Evolutionary conservation across 2,329 filamentous ascomycete genomes (phyloP).

Genomic region (Hirsutella minnesotensis): DNA sequence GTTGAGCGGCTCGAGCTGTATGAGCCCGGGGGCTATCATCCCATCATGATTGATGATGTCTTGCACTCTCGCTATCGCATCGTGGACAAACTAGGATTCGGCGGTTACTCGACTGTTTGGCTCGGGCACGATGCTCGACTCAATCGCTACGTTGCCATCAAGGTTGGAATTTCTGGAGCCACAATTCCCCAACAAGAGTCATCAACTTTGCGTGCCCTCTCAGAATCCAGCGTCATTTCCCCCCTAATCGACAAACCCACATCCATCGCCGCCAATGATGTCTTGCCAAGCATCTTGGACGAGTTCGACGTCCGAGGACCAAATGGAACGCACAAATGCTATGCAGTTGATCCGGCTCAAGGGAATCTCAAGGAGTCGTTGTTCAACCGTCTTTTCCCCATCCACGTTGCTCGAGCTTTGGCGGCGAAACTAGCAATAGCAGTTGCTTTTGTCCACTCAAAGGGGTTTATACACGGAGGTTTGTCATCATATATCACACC

Average conservation of each 20-base stretch:
- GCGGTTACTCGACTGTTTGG: conserved; percentile 27
- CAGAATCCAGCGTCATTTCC: not conserved
- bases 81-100: conserved; percentile 25
- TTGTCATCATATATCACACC: not conserved
- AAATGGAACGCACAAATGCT: conserved; percentile 3
- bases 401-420: conserved; percentile 1
- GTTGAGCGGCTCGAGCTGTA: conserved; percentile 1
- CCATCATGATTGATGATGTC: conserved; percentile 1
- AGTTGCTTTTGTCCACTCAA: conserved; percentile 12
- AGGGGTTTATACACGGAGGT: conserved; percentile 14
- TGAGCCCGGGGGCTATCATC: conserved; percentile 1
- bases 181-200: not conserved
- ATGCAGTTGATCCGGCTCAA: not conserved
- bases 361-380: not conserved
- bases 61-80: conserved; percentile 19
- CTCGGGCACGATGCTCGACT: conserved; percentile 20
- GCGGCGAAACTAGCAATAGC: conserved; percentile 7
- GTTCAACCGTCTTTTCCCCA: not conserved
- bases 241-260: not conserved
- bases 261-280: not conserved
- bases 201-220: not conserved
- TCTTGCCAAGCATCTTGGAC: conserved; percentile 1
- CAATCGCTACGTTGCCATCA: conserved; percentile 5
- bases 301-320: conserved; percentile 2
- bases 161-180: conserved; percentile 1